A percentile compares a stretch with the other conserved stretches of the same genome.
These are phyloP conservation scores for Diophrys sp. DNA, from an alignment of 73 alveolate species.

Conservation along the genomic window DNA sequence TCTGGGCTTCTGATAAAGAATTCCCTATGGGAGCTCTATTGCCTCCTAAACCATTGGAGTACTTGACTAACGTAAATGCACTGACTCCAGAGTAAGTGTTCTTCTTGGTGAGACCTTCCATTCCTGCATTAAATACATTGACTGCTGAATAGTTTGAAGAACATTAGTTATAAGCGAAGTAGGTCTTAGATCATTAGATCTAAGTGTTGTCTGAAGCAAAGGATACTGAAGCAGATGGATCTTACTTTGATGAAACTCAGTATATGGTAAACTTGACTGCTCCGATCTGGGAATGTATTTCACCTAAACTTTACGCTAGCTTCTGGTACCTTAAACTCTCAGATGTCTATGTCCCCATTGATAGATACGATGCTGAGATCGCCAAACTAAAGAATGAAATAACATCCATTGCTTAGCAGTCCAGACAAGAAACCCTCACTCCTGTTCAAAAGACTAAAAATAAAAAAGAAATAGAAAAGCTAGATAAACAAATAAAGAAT, in stretches of 20 bases:
- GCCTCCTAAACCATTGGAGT: conserved; percentile 43
- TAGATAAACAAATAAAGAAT: background rate
- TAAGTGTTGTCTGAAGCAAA: background rate
- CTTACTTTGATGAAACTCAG: conserved; percentile 41
- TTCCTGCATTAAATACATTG: conserved; percentile 29
- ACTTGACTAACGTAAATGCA: conserved; percentile 23
- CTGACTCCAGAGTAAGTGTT: conserved; percentile 54
- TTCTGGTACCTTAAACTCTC: conserved; percentile 53
- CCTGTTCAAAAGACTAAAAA: background rate
- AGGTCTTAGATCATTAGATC: conserved; percentile 32
- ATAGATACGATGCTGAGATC: conserved; percentile 11
- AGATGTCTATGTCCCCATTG: conserved; percentile 42
- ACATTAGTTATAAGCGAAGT: conserved; percentile 25
- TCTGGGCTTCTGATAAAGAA: conserved; percentile 21
- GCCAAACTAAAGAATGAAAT: background rate
- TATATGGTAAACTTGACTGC: conserved; percentile 17
- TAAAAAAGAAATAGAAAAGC: conserved; percentile 25
- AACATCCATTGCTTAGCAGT: background rate
- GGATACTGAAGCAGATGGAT: conserved; percentile 25
- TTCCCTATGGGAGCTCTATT: conserved; percentile 22
- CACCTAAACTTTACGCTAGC: conserved; percentile 46
- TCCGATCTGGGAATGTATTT: conserved; percentile 31
- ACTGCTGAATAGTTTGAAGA: conserved; percentile 45
- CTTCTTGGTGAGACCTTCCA: conserved; percentile 54
- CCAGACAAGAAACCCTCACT: background rate